phyloP scores from a whole-genome alignment of 2,329 filamentous ascomycete genomes.

The Colletotrichum gigasporum region DNA sequence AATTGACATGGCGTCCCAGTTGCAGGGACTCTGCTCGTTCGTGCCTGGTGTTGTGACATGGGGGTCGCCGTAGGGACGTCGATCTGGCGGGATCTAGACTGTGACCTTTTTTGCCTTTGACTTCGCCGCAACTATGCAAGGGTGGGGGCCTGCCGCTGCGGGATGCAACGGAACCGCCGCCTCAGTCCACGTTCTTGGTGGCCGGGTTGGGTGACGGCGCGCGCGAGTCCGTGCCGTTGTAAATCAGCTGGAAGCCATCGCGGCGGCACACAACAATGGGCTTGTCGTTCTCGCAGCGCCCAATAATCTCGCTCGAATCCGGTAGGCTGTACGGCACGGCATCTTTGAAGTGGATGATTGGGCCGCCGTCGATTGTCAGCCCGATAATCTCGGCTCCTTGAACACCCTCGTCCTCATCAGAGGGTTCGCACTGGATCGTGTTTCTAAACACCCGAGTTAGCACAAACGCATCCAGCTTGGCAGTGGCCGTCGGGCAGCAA shows the following conservation, averaged over 20 bases:
- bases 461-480: conserved; percentile 28
- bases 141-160: conserved; percentile 21
- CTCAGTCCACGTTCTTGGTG: conserved; percentile 19
- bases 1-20: neutral
- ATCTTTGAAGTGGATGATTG: conserved; percentile 55
- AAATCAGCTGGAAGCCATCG: conserved; percentile 44
- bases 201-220: conserved; percentile 25
- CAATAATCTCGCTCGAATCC: conserved; percentile 46
- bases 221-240: conserved; percentile 25
- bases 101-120: conserved; percentile 15
- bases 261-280: conserved; percentile 51
- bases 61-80: conserved; percentile 2
- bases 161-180: conserved; percentile 16
- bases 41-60: conserved; percentile 27
- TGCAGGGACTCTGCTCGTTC: conserved; percentile 29
- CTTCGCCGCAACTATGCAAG: conserved; percentile 31
- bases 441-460: conserved; percentile 41
- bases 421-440: conserved; percentile 42
- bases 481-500: conserved; percentile 28
- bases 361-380: conserved; percentile 55
- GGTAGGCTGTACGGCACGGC: conserved; percentile 42
- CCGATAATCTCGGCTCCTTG: conserved; percentile 50
- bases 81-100: conserved; percentile 24
- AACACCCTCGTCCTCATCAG: conserved; percentile 41
- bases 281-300: conserved; percentile 43